Conservation (phyloP, 2,329 filamentous ascomycete species). For the Pseudocercospora vitis region DNA sequence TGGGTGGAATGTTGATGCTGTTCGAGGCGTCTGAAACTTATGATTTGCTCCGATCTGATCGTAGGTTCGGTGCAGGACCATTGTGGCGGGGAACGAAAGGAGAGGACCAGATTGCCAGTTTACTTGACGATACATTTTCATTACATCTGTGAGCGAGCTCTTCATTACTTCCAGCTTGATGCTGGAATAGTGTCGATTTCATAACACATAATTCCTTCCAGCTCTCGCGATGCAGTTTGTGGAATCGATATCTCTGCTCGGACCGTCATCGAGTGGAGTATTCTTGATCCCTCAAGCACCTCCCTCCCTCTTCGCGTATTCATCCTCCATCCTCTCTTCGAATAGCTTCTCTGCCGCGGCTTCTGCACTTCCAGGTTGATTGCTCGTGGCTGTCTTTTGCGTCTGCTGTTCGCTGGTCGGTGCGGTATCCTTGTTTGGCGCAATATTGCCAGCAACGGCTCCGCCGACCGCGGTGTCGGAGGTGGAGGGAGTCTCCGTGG, state of each 20-base stretch:
- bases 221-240: too few relatives aligned
- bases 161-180: neutral
- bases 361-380: slow-evolving; percentile 36
- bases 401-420: slow-evolving; percentile 19
- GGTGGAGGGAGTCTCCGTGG: slow-evolving; percentile 29
- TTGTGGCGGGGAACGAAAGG: neutral
- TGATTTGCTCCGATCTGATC: neutral
- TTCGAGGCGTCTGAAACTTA: too few relatives aligned
- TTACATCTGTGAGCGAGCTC: neutral
- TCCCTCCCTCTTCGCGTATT: slow-evolving; percentile 48
- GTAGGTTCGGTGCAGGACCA: neutral
- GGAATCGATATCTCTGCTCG: neutral
- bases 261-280: neutral
- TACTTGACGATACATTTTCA: neutral
- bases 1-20: too few relatives aligned
- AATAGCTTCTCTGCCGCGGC: slow-evolving; percentile 40
- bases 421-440: slow-evolving; percentile 26
- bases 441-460: slow-evolving; percentile 21
- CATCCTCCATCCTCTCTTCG: slow-evolving; percentile 45
- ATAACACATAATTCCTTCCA: neutral
- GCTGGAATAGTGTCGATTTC: neutral
- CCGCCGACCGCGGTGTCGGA: slow-evolving; percentile 32
- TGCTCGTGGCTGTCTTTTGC: slow-evolving; percentile 26
- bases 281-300: slow-evolving; percentile 36
- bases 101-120: neutral